Base-by-base conservation (phyloP, 345 rosid species). In the Eucalyptus pauciflora region DNA sequence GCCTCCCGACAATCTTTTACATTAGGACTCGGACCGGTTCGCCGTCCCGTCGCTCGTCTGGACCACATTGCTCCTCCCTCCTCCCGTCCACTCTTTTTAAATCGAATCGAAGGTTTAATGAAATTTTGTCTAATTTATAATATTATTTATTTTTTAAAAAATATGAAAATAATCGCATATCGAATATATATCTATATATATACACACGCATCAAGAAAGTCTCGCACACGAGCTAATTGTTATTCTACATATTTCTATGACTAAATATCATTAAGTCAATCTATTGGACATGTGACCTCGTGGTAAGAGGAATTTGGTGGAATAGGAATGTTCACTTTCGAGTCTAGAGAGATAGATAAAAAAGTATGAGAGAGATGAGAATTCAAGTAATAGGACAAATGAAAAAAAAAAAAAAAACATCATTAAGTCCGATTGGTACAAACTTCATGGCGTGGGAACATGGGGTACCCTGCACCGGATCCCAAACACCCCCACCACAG, bases 351-450 rank as follows among this genome's bases (percentile, higher is more conserved):
- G 16, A 60, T 1, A 12, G 2, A 62, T 20, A 2, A 52, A 52
- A 52, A 20, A 52, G 1, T 20, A 3, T 0, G 1, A 18, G 3
- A 51, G 8, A 52, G 4, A 52, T 20, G 5, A 52, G 8, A 52
- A 52, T 52, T 52, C 22, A 4, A 2, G 58, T 20, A 20, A 52
- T 52, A 52, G 5, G 45, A 43, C 45, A 43, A 43, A 43, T 43
- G 2, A 43, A 43, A 43, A 43, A 43, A 11, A 27, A 6, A 6
- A 58, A 25, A 8, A 24, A 27, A 62, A 12, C 6, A 62, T 17
- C 10, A 15, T 64, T 1, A 2, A 64, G 10, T n/a, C 31, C 2
- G 4, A 27, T 13, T 4, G 1, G 33, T 6, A 13, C 31, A 62
- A 62, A 62, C 16, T 12, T 62, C 29, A 0, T 56, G 29, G 62